Conservation (phyloP, 192 early-diverging fungal species). For the Coemansia sp. region DNA sequence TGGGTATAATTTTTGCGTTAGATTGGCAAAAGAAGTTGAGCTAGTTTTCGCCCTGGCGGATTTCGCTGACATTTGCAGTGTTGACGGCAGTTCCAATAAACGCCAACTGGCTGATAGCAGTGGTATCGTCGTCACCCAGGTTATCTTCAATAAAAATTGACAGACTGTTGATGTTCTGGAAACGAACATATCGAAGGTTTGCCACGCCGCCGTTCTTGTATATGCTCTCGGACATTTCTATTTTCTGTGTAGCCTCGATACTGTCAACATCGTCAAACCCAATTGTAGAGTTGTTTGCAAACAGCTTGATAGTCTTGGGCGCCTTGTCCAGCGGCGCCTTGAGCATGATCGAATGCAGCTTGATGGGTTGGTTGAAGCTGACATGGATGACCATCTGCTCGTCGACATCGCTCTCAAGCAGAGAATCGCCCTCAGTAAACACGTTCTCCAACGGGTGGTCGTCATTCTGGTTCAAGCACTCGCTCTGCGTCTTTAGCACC, state of each 20-base stretch:
- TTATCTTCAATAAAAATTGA: constrained; percentile 90
- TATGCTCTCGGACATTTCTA: constrained; percentile 69
- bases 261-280: constrained; percentile 87
- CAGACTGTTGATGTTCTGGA: constrained; percentile 82
- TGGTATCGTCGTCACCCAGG: constrained; percentile 77
- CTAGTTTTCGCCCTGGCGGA: constrained; percentile 33
- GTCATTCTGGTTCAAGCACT: constrained; percentile 84
- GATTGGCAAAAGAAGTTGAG: neutral
- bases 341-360: constrained; percentile 62
- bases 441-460: constrained; percentile 74
- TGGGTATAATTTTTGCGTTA: neutral
- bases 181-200: constrained; percentile 89
- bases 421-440: constrained; percentile 68
- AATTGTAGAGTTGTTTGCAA: constrained; percentile 76
- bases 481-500: constrained; percentile 70
- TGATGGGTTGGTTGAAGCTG: constrained; percentile 81
- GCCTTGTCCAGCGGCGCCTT: constrained; percentile 63
- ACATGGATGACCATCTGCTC: constrained; percentile 90
- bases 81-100: constrained; percentile 75
- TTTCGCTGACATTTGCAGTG: constrained; percentile 58
- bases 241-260: constrained; percentile 70
- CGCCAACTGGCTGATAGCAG: constrained; percentile 73
- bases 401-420: constrained; percentile 90
- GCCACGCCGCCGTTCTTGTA: constrained; percentile 69
- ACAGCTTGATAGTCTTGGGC: constrained; percentile 85